Evolutionary conservation across 495 filamentous ascomycete genomes (phyloP), one percentile per base, ranked within the genome.

Genomic region (Trichodelitschia bisporula): DNA sequence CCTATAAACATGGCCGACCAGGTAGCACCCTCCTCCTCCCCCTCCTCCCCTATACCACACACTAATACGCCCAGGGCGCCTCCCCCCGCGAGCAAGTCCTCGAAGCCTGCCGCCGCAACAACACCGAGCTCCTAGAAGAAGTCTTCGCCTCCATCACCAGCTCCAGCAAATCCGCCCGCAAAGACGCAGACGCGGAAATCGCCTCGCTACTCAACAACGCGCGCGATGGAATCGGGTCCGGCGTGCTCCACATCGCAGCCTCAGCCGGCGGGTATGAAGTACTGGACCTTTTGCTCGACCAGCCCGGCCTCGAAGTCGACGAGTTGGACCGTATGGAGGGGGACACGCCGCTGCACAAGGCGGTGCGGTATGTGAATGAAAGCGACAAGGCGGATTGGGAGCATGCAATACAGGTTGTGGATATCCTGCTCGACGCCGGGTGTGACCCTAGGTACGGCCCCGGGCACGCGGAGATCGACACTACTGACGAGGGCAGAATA

Each of bases 261-360:
- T 52, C 59, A 25, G 66, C 69, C 38, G 86, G 89, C 32, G 80
- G 77, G 56, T 92, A 76, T 83, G 84, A 93, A 40, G 64, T 78
- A 14, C 76, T 95, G 55, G 86, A 97, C 53, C 38, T 64, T 33
- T 68, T 97, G 29, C 84, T 97, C 35, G 89, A 97, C 58, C 80
- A 91, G 48, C 70, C 82, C 34, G 77, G 66, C 33, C 72, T 97
- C 49, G 86, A 97, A 59, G 90, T 86, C 48, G 86, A 97, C 59
- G 78, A 78, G 4, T 39, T 77, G 32, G 78, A 72, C 47, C 69
- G 70, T 18, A 37, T 66, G 43, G 86, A 95, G 37, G 64, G 67
- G 34, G 82, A 95, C 51, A 93, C 82, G 1, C 83, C 84, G 4
- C 60, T 97, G 20, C 86, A 97, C 59, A 64, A 64, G 42, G 80